These are phyloP conservation scores for Barnettozyma salicaria DNA, from an alignment of 805 yeast genomes.

Conservation along the genomic window DNA sequence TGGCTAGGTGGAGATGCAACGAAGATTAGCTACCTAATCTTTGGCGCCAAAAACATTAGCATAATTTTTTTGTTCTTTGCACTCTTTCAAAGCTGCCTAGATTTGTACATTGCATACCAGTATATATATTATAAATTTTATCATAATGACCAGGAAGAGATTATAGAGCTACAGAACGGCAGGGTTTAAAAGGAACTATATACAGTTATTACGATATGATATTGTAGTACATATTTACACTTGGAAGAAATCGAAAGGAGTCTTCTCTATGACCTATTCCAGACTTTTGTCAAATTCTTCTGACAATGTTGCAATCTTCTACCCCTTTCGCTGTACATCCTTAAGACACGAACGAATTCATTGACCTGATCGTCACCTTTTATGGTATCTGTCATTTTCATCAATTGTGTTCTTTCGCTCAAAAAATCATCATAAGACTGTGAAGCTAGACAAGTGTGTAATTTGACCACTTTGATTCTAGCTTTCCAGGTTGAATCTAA, in stretches of 20 bases:
- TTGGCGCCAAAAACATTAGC: constrained; percentile 68
- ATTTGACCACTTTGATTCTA: constrained; percentile 24
- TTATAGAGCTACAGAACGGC: constrained; percentile 12
- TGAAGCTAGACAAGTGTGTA: constrained; percentile 17
- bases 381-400: constrained; percentile 21
- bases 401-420: constrained; percentile 23
- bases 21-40: constrained; percentile 67
- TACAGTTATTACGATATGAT: background rate
- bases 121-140: constrained; percentile 55
- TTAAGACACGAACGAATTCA: constrained; percentile 20
- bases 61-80: constrained; percentile 63
- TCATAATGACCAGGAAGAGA: constrained; percentile 14
- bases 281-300: constrained; percentile 10
- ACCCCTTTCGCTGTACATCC: constrained; percentile 29
- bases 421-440: constrained; percentile 21
- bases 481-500: constrained; percentile 31
- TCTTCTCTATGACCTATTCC: constrained; percentile 20
- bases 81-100: constrained; percentile 70
- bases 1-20: constrained; percentile 89
- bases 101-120: constrained; percentile 66
- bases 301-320: constrained; percentile 4
- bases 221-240: background rate
- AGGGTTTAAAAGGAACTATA: constrained; percentile 5
- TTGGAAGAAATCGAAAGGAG: background rate
- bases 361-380: constrained; percentile 18